Evolutionary conservation across 345 rosid species (phyloP).

Genomic region (Populus ilicifolia): DNA sequence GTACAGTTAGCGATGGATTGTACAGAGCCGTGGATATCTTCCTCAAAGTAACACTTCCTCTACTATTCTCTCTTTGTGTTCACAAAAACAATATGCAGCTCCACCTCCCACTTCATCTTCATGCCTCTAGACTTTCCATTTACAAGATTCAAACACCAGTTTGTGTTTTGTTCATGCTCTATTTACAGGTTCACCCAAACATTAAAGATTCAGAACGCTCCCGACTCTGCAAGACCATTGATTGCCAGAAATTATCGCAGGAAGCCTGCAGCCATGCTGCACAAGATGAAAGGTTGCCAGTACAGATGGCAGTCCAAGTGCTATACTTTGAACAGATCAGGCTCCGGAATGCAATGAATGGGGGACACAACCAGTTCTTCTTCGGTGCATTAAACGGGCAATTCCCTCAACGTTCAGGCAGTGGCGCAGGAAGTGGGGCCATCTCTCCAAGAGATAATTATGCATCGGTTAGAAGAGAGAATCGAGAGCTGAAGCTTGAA

Average conservation of each 20-base stretch:
- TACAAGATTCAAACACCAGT: neutral
- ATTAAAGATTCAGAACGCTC: constrained; percentile 85
- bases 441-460: constrained; percentile 95
- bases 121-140: neutral
- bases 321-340: constrained; percentile 90
- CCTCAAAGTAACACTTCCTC: constrained; percentile 47
- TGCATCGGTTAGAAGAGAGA: constrained; percentile 95
- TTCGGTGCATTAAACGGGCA: constrained; percentile 57
- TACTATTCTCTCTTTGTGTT: neutral
- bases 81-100: neutral
- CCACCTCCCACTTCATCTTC: neutral
- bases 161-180: neutral
- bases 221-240: constrained; percentile 87
- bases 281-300: constrained; percentile 88
- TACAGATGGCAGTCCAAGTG: constrained; percentile 96
- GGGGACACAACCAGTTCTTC: constrained; percentile 73
- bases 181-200: constrained; percentile 74
- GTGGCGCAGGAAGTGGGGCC: constrained; percentile 96
- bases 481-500: constrained; percentile 90
- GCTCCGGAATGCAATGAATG: constrained; percentile 90
- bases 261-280: constrained; percentile 99
- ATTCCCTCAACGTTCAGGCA: constrained; percentile 78
- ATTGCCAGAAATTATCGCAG: constrained; percentile 91
- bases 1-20: constrained; percentile 78
- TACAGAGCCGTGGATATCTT: constrained; percentile 90